Base-by-base conservation (phyloP, 805 yeast species). In the Ogataea degrootiae region DNA sequence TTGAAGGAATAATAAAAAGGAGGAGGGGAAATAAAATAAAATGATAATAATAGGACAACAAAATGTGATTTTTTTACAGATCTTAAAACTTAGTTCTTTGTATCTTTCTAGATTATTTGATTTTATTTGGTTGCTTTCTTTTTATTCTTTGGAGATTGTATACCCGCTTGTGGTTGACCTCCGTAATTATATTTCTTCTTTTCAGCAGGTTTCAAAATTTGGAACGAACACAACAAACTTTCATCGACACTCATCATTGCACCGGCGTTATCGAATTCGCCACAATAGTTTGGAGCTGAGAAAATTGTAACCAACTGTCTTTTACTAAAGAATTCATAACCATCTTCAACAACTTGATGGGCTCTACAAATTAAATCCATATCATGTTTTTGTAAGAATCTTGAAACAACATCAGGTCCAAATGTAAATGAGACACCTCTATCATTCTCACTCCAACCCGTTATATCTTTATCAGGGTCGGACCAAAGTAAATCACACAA, bases 191-290 rank as follows among this genome's bases (percentile, higher is more conserved):
- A 82, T 68, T 86, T 85, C 71, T 89, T 89, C 79, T 92, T 92
- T 69, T 94, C 98, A 44, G 99, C 97, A 31, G 99, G 99, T 71
- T 94, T 94, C 68, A 92, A 80, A 62, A 92, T 94, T 70, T 87
- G 94, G 82, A 92, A 92, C 16, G 97, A 91, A 75, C 99, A 92
- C 61, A 92, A 76, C 63, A 92, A 79, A 69, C 92, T 84, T 72
- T 94, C 98, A 69, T 94, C 98, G 48, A 92, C 98, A 62, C 95
- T 83, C 99, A 92, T 92, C 98, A 94, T 94, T 38, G 99, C 99
- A 64, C 98, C 99, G 2, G 98, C 97, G 65, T 92, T 92, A 70
- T 92, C 99, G 66, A 92, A 92, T 70, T 94, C 98, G 61, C 99
- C 99, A 78, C 98, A 94, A 69, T 91, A 91, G 71, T 94, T 94